Percentiles rank a stretch among this genome's conserved stretches.
phyloP scores from a whole-genome alignment of 148 eudicot species.

The Vaccinium darrowii region DNA sequence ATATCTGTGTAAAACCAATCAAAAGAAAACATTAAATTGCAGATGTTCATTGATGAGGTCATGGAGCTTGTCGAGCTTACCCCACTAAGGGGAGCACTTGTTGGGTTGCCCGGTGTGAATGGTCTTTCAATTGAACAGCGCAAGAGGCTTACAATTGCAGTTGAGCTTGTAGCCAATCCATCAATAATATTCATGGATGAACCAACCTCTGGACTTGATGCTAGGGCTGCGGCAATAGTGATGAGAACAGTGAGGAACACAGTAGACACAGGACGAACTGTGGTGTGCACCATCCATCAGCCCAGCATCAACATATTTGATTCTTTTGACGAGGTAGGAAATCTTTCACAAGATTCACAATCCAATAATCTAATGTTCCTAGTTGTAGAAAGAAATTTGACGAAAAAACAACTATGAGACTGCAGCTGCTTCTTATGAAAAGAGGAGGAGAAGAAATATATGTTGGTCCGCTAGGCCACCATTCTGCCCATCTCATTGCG shows the following conservation, averaged over 20 bases:
- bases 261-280: conserved; percentile 62
- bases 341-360: not conserved
- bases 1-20: not conserved
- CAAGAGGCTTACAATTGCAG: conserved; percentile 58
- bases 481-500: conserved; percentile 34
- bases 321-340: conserved; percentile 56
- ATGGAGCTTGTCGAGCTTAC: conserved; percentile 58
- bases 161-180: conserved; percentile 65
- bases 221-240: conserved; percentile 65
- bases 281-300: conserved; percentile 66
- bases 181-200: conserved; percentile 71
- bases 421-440: conserved; percentile 51
- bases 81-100: conserved; percentile 43
- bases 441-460: conserved; percentile 64
- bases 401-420: not conserved
- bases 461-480: conserved; percentile 50
- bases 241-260: conserved; percentile 71
- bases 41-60: conserved; percentile 62
- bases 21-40: conserved; percentile 3
- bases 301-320: conserved; percentile 68
- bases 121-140: conserved; percentile 67
- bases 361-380: not conserved
- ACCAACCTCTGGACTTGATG: conserved; percentile 70
- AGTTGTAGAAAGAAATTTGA: not conserved
- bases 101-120: conserved; percentile 52